Conservation (phyloP, 2,329 filamentous ascomycete genomes). For the Verticillium nonalfalfae region DNA sequence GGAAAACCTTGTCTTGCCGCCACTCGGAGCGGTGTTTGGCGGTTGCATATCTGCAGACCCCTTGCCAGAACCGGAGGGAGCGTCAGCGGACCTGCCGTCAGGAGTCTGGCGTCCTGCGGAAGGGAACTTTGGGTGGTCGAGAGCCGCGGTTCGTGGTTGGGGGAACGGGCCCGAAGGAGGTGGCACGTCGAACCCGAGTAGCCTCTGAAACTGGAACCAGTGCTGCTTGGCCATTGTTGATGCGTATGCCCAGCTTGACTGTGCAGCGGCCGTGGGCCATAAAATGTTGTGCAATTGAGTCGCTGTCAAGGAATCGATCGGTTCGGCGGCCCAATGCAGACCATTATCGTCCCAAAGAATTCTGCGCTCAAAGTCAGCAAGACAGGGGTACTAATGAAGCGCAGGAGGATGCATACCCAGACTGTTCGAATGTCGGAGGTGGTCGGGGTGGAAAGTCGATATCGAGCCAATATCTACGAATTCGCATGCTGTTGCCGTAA, state of each 20-base stretch:
- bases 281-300: conserved; percentile 40
- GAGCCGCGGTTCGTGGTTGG: background rate
- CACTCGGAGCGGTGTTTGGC: conserved; percentile 4
- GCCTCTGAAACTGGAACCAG: conserved; percentile 31
- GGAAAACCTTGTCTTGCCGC: conserved; percentile 12
- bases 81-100: conserved; percentile 8
- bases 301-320: conserved; percentile 41
- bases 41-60: conserved; percentile 4
- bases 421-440: conserved; percentile 52
- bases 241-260: conserved; percentile 46
- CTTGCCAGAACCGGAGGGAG: conserved; percentile 2
- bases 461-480: conserved; percentile 53
- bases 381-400: background rate
- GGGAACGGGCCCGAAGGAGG: background rate
- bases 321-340: conserved; percentile 38
- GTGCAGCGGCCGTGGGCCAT: conserved; percentile 45
- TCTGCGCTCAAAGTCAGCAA: conserved; percentile 21
- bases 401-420: conserved; percentile 42
- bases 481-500: conserved; percentile 39
- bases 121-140: background rate
- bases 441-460: conserved; percentile 52
- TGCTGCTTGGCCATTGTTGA: conserved; percentile 41
- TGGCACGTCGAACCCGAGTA: conserved; percentile 36
- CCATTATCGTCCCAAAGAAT: conserved; percentile 42
- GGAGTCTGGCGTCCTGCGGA: conserved; percentile 9